phyloP scores from a whole-genome alignment of 1,284 basidiomycete genomes.

The Apiotrichum akiyoshidainum region DNA sequence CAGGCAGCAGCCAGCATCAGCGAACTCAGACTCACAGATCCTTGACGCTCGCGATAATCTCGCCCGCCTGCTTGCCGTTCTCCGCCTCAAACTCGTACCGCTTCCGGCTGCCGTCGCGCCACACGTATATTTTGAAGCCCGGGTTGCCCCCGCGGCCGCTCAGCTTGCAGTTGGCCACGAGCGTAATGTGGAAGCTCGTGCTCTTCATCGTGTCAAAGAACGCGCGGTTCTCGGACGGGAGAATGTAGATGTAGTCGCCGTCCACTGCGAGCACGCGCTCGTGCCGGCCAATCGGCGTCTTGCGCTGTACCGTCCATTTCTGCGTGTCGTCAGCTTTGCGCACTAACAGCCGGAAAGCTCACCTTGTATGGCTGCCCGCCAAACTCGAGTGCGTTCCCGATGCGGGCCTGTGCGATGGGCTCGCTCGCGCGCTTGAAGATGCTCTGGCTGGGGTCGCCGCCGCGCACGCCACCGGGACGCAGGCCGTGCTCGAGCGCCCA shows the following conservation, averaged over 20 bases:
- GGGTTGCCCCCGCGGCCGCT: constrained; percentile 65
- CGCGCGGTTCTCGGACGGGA: constrained; percentile 76
- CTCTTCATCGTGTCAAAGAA: constrained; percentile 87
- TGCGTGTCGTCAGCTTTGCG: constrained; percentile 45
- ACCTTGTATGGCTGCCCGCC: constrained; percentile 68
- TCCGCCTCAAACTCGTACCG: constrained; percentile 98
- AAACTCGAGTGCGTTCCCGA: constrained; percentile 56
- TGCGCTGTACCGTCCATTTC: constrained; percentile 92
- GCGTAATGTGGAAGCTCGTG: constrained; percentile 86
- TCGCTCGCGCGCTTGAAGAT: constrained; percentile 81
- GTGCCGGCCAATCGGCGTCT: constrained; percentile 86
- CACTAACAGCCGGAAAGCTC: no score
- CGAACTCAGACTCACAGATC: constrained; percentile 41
- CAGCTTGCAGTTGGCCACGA: constrained; percentile 77
- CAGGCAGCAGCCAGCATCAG: no score
- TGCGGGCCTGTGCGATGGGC: constrained; percentile 56
- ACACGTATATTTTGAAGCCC: constrained; percentile 79
- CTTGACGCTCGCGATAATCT: constrained; percentile 44
- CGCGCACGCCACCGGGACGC: constrained; percentile 51
- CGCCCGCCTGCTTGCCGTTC: constrained; percentile 65
- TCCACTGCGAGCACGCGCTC: constrained; percentile 91
- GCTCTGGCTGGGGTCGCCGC: constrained; percentile 86
- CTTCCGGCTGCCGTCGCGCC: constrained; percentile 68
- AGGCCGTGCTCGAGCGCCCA: constrained; percentile 65
- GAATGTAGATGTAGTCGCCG: constrained; percentile 90